Evolutionary conservation across 306 rosid genomes (phyloP).

Genomic region (Castanospermum australe): DNA sequence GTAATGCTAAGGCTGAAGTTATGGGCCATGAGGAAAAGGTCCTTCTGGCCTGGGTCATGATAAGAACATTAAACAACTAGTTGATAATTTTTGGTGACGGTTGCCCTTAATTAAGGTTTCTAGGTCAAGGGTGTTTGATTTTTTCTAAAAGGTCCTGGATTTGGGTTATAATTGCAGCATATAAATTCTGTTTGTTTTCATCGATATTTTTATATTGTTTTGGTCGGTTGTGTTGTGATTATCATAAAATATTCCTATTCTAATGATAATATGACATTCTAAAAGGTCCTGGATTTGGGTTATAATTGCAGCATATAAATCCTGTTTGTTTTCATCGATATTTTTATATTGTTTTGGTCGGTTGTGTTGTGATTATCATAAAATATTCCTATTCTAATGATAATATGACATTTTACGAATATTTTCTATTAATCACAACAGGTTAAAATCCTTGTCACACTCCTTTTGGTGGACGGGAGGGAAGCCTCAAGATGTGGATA

Average conservation of each 20-base stretch:
- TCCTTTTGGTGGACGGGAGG: neutral
- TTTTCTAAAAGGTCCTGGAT: neutral
- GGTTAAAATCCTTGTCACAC: neutral
- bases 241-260: too few species aligned
- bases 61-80: neutral
- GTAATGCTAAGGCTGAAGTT: neutral
- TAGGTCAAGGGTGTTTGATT: neutral
- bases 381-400: too few species aligned
- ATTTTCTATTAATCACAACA: too few species aligned
- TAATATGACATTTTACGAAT: too few species aligned
- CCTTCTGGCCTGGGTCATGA: neutral
- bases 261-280: too few species aligned
- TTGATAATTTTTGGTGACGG: neutral
- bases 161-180: neutral
- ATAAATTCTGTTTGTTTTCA: neutral
- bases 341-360: neutral
- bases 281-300: neutral
- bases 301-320: neutral
- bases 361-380: too few species aligned
- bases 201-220: neutral
- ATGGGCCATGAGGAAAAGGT: neutral
- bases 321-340: neutral
- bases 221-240: too few species aligned
- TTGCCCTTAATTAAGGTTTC: neutral
- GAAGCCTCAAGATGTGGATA: neutral